Evolutionary conservation across 345 rosid species (phyloP).

Genomic region (Noccaea bulbosa): DNA sequence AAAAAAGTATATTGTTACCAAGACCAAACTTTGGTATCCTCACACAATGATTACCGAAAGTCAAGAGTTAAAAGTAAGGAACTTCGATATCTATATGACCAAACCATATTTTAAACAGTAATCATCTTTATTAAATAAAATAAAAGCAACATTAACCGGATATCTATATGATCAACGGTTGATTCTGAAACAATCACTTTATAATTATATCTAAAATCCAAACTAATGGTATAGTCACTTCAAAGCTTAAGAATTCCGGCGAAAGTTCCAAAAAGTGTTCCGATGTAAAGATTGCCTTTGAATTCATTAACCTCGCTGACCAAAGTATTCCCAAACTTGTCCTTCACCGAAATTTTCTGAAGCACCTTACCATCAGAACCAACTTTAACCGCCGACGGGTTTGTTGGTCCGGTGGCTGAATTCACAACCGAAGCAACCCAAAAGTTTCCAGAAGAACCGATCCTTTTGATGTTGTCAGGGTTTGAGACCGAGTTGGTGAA

Average conservation of each 20-base stretch:
- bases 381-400: slow-evolving; percentile 44
- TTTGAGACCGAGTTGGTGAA: slow-evolving; percentile 37
- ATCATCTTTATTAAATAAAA: slow-evolving; percentile 2
- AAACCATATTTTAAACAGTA: not conserved
- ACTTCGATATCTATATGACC: too few relatives aligned
- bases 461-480: slow-evolving; percentile 46
- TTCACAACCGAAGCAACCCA: slow-evolving; percentile 47
- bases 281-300: slow-evolving; percentile 35
- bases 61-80: too few relatives aligned
- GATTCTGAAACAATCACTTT: not conserved
- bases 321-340: slow-evolving; percentile 38
- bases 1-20: too few relatives aligned
- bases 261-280: slow-evolving; percentile 32
- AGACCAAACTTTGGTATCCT: too few relatives aligned
- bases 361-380: slow-evolving; percentile 31
- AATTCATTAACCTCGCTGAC: slow-evolving; percentile 42
- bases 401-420: slow-evolving; percentile 29
- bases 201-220: slow-evolving; percentile 1
- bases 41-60: too few relatives aligned
- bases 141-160: slow-evolving; percentile 2
- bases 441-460: slow-evolving; percentile 40
- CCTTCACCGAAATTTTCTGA: slow-evolving; percentile 22
- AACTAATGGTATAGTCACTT: not conserved
- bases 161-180: slow-evolving; percentile 13
- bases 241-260: slow-evolving; percentile 36